phyloP scores from a whole-genome alignment of 768 basidiomycete species.

The Ramaria rubella region DNA sequence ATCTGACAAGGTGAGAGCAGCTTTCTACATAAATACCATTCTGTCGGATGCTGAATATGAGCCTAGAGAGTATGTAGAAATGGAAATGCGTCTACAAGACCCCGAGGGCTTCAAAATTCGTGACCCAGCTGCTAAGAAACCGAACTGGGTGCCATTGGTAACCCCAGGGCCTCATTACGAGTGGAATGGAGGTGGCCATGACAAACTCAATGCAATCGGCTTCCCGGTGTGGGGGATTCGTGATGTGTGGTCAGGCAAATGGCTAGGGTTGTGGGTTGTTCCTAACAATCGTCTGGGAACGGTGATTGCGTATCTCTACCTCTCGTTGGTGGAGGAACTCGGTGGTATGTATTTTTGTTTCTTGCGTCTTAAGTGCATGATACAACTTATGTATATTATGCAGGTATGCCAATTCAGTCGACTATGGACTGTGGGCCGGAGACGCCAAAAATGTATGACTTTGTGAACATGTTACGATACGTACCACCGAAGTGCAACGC shows the following conservation, averaged over 20 bases:
- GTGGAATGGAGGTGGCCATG: too few species aligned
- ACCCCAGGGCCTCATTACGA: constrained; percentile 30
- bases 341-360: constrained; percentile 17
- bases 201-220: too few species aligned
- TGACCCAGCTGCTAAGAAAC: constrained; percentile 18
- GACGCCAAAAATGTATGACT: constrained; percentile 26
- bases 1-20: neutral
- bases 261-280: constrained; percentile 27
- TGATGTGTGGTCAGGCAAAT: constrained; percentile 24
- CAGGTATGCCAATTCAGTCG: constrained; percentile 30
- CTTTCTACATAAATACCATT: neutral
- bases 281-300: constrained; percentile 25
- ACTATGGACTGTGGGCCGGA: constrained; percentile 33
- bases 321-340: constrained; percentile 18
- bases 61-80: neutral
- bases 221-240: constrained; percentile 27
- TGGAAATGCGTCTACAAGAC: constrained; percentile 8
- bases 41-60: neutral
- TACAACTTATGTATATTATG: neutral
- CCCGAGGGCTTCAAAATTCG: too few species aligned
- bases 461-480: constrained; percentile 27
- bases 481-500: neutral
- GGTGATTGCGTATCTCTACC: constrained; percentile 25
- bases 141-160: constrained; percentile 30
- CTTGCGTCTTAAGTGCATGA: neutral